phyloP scores from a whole-genome alignment of 768 basidiomycete genomes.

The Naematelia aurantialba region DNA sequence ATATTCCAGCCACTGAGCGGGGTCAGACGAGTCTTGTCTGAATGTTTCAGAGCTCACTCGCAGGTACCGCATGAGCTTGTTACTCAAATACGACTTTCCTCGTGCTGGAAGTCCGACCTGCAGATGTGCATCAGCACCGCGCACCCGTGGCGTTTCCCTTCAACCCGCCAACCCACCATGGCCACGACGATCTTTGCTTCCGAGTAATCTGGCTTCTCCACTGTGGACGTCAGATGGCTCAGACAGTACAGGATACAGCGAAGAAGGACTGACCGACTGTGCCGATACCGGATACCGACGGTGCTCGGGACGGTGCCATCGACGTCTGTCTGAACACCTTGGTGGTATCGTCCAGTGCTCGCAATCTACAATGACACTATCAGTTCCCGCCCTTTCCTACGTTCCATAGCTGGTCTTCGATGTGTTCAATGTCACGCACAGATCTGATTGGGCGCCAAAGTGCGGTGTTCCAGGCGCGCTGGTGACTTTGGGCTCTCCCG shows the following conservation, averaged over 20 bases:
- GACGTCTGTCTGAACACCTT: constrained; percentile 41
- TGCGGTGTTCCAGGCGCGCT: constrained; percentile 48
- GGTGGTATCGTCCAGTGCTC: constrained; percentile 45
- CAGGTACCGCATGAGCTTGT: constrained; percentile 94
- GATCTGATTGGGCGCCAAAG: constrained; percentile 48
- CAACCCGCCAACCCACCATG: constrained; percentile 61
- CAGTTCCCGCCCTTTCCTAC: no score
- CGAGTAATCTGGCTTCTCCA: constrained; percentile 95
- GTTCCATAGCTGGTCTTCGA: no score
- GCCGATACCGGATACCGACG: constrained; percentile 49
- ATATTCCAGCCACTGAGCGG: constrained; percentile 89
- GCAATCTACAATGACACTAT: constrained; percentile 22
- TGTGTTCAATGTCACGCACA: no score
- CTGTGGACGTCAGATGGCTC: constrained; percentile 51
- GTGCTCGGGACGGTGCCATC: constrained; percentile 35
- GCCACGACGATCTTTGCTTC: constrained; percentile 98
- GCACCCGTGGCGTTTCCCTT: not conserved
- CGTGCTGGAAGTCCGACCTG: constrained; percentile 96
- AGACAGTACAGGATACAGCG: not conserved
- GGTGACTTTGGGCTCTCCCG: not conserved
- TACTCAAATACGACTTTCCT: constrained; percentile 96
- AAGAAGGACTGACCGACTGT: constrained; percentile 36
- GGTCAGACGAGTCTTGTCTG: not conserved
- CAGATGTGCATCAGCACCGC: not conserved
- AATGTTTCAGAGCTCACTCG: constrained; percentile 58